Evolutionary conservation across 805 yeast species (phyloP), one percentile per base, ranked within the genome.

Genomic region (Candida succiphila): DNA sequence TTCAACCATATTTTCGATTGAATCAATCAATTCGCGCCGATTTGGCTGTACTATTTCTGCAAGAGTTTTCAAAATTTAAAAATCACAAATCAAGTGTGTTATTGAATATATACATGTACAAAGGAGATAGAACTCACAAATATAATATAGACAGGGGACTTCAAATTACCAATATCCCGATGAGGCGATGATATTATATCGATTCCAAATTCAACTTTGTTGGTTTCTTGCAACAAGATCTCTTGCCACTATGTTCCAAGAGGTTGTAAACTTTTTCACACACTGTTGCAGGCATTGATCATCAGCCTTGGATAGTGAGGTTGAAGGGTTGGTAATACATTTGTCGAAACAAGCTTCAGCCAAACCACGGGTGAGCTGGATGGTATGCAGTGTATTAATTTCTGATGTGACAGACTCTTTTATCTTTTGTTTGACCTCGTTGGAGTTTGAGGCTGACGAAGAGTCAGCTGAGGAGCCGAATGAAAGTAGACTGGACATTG

Each of bases 311-410:
- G 62, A 55, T 36, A 75, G 50, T 12, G 61, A 43, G 16, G 67
- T 47, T 26, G 75, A 73, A 14, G 95, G 95, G 28, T 64, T 65
- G 13, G 56, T 56, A 31, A 84, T 64, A 58, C 96, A 88, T 54
- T 76, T 73, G 31, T 79, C 80, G 55, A 82, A 88, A 56, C 96
- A 88, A 63, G 83, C 82, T 45, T 78, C 87, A 10, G 95, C 79
- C 52, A 85, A 71, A 48, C 84, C 80, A 60, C 78, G 81, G 22
- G 87, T 94, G 35, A 88, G 64, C 48, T 84, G 88, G 2, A 89
- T 79, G 24, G 94, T 96, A 56, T 87, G 84, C 15, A 88, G 92
- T n/a, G 85, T 72, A 2, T 95, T 95, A 41, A 88, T 64, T 51
- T 88, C 96, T 54, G 76, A 82, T 27, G 78, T 66, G 36, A 88